phyloP scores from a whole-genome alignment of 345 rosid species.

The Citrus glauca region DNA sequence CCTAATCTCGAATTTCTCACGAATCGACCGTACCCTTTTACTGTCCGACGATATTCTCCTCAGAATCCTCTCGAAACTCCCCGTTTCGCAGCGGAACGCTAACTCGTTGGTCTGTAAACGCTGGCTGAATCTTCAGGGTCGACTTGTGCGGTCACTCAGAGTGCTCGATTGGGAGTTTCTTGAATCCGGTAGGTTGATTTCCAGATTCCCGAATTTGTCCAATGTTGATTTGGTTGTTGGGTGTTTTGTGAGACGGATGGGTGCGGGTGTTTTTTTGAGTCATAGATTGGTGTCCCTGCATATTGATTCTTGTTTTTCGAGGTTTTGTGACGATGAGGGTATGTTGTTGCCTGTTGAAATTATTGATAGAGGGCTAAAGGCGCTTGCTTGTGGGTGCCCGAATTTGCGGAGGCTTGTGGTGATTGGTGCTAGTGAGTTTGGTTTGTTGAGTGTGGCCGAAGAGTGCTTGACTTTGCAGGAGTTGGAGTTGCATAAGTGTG shows the following conservation, averaged over 20 bases:
- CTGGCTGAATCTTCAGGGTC: constrained; percentile 80
- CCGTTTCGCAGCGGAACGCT: constrained; percentile 44
- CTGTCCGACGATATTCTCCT: constrained; percentile 74
- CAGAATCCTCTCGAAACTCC: constrained; percentile 52
- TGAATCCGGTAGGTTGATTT: constrained; percentile 55
- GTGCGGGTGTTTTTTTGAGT: constrained; percentile 53
- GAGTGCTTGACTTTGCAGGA: constrained; percentile 75
- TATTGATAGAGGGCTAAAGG: constrained; percentile 55
- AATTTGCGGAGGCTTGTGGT: constrained; percentile 68
- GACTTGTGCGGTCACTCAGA: constrained; percentile 55
- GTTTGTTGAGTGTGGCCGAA: constrained; percentile 60
- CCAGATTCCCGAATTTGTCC: constrained; percentile 69
- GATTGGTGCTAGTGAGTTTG: constrained; percentile 64
- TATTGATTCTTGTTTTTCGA: constrained; percentile 36
- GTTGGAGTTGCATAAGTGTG: constrained; percentile 71
- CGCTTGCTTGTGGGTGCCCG: constrained; percentile 54
- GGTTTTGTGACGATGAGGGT: constrained; percentile 50
- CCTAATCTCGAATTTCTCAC: constrained; percentile 43
- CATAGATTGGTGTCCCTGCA: constrained; percentile 43
- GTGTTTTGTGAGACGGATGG: constrained; percentile 46
- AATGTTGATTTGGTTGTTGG: constrained; percentile 54
- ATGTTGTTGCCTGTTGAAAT: constrained; percentile 59
- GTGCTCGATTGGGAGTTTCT: constrained; percentile 72
- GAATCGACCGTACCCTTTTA: constrained; percentile 60
- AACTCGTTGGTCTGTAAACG: constrained; percentile 84